These are phyloP conservation scores for Cordyceps farinosa DNA, from an alignment of 2,329 filamentous ascomycete species.

Conservation along the genomic window DNA sequence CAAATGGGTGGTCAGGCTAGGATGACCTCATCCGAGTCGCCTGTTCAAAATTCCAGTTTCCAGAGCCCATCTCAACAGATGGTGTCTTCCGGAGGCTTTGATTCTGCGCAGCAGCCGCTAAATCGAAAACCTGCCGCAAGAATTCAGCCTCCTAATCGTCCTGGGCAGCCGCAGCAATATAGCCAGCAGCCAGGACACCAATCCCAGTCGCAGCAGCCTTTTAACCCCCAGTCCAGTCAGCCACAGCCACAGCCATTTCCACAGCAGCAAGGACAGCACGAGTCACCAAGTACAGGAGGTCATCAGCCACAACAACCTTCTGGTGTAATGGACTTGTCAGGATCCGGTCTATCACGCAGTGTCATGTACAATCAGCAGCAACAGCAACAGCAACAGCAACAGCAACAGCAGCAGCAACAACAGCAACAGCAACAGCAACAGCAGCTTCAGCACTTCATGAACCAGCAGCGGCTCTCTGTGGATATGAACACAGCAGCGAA, in stretches of 20 bases:
- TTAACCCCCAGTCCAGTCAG: background rate
- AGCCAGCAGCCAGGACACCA: conserved; percentile 7
- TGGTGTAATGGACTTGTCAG: conserved; percentile 12
- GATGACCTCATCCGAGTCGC: conserved; percentile 10
- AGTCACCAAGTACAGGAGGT: conserved; percentile 12
- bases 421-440: conserved; percentile 17
- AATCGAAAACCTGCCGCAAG: conserved; percentile 1
- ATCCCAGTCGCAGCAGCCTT: conserved; percentile 2
- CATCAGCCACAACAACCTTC: conserved; percentile 12
- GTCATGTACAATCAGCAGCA: conserved; percentile 16
- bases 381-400: conserved; percentile 14
- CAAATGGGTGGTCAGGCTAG: conserved; percentile 9
- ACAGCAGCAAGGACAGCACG: conserved; percentile 13
- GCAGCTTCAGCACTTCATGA: conserved; percentile 18
- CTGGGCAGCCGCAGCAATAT: conserved; percentile 6
- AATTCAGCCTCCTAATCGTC: background rate
- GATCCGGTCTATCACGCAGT: background rate
- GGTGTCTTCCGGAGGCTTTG: conserved; percentile 7
- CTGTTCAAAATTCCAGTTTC: conserved; percentile 13
- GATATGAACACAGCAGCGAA: conserved; percentile 9
- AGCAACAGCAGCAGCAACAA: conserved; percentile 16
- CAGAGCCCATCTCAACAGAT: conserved; percentile 15
- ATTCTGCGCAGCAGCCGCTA: background rate
- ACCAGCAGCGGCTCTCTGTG: conserved; percentile 14
- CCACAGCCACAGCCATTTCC: conserved; percentile 3